These are phyloP conservation scores for Neonothopanus nambi DNA, from an alignment of 1,284 basidiomycete species.

Conservation along the genomic window DNA sequence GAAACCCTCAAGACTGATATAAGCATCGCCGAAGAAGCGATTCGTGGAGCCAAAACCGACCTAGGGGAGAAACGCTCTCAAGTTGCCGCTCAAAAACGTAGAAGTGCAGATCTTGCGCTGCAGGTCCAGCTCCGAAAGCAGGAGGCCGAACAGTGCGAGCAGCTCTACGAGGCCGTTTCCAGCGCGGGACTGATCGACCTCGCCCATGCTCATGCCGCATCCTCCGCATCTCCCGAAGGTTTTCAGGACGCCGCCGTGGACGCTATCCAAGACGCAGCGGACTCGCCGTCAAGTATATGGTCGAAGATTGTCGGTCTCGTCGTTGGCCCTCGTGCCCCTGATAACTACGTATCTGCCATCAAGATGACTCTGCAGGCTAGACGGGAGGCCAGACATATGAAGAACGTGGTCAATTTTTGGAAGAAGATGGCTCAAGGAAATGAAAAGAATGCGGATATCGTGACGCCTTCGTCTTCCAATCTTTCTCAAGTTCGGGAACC, in stretches of 20 bases:
- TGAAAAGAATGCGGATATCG: constrained; percentile 23
- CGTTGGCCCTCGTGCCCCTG: constrained; percentile 32
- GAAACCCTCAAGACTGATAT: constrained; percentile 4
- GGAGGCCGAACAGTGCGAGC: constrained; percentile 7
- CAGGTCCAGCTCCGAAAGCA: constrained; percentile 4
- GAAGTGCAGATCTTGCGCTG: not conserved
- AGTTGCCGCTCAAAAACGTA: constrained; percentile 3
- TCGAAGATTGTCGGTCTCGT: constrained; percentile 32
- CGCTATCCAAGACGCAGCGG: constrained; percentile 33
- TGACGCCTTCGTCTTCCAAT: constrained; percentile 41
- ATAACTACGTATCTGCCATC: constrained; percentile 42
- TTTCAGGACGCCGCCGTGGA: constrained; percentile 37
- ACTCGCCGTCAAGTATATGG: constrained; percentile 30
- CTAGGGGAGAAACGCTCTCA: constrained; percentile 4
- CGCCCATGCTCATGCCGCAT: not conserved
- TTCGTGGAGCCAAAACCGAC: constrained; percentile 1
- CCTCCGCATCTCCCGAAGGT: constrained; percentile 2
- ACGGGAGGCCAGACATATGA: constrained; percentile 33
- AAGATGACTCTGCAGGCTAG: constrained; percentile 36
- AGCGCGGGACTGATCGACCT: not conserved
- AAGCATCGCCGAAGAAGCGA: not conserved
- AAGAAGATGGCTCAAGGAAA: constrained; percentile 36
- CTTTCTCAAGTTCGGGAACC: constrained; percentile 33
- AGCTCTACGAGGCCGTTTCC: constrained; percentile 3
- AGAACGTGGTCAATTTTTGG: constrained; percentile 40